Percentiles rank a stretch among this genome's conserved stretches.
Evolutionary conservation across 225 moss, liverwort and hornwort genomes (phyloP).

Genomic region (Climacium dendroides): DNA sequence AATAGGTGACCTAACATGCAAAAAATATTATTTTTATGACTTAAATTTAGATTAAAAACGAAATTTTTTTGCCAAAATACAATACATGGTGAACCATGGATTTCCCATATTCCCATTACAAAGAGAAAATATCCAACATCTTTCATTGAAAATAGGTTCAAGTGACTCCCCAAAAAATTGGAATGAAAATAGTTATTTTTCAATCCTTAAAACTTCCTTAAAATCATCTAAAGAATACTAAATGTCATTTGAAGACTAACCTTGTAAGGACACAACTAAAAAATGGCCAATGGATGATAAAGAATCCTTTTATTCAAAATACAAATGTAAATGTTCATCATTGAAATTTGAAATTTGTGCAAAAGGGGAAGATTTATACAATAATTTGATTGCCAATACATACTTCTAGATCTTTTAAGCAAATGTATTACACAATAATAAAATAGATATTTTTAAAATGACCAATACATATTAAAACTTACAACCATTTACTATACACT

Average conservation of each 20-base stretch:
- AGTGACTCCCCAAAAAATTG: rapidly evolving
- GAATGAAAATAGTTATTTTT: background rate
- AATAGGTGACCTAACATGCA: rapidly evolving
- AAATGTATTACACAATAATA: no score
- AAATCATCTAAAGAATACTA: background rate
- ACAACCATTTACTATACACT: rapidly evolving
- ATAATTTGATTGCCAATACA: no score
- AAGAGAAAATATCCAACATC: background rate
- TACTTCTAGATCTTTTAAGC: background rate
- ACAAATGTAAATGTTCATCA: background rate
- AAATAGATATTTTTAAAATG: rapidly evolving
- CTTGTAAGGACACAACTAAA: rapidly evolving
- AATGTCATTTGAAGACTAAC: background rate
- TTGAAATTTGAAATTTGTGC: background rate
- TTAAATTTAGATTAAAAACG: rapidly evolving
- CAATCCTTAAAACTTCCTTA: no score
- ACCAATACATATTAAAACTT: background rate
- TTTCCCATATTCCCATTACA: background rate
- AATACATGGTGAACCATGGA: background rate
- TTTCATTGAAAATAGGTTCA: background rate
- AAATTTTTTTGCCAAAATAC: no score
- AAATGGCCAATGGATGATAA: background rate
- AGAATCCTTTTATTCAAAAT: background rate
- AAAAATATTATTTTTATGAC: no score
- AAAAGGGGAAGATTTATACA: rapidly evolving